These are phyloP conservation scores for Chamaenerion angustifolium DNA, from an alignment of 345 rosid genomes.

Conservation along the genomic window DNA sequence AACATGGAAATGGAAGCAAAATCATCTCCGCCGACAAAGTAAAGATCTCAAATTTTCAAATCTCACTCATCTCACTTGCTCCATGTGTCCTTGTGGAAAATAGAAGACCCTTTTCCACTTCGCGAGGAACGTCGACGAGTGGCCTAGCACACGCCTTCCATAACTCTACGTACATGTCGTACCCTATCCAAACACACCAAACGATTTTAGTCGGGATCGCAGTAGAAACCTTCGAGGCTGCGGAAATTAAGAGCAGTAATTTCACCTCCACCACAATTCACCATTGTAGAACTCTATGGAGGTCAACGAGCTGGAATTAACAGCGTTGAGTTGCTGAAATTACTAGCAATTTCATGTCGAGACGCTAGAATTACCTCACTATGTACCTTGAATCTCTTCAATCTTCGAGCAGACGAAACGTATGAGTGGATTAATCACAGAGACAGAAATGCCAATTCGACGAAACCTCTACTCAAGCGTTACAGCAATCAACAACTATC, in stretches of 20 bases:
- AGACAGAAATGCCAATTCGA: no score
- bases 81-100: conserved; percentile 94
- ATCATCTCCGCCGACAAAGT: conserved; percentile 1
- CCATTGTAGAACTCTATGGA: conserved; percentile 22
- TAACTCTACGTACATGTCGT: conserved; percentile 43
- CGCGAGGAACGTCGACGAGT: conserved; percentile 55
- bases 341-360: background rate
- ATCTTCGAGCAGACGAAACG: conserved; percentile 3
- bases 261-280: conserved; percentile 25
- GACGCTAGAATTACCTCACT: background rate
- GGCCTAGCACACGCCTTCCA: conserved; percentile 91
- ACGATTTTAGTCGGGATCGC: conserved; percentile 5
- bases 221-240: conserved; percentile 3
- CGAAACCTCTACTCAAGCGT: no score
- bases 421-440: background rate
- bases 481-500: no score
- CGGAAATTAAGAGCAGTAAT: background rate
- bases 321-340: background rate
- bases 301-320: conserved; percentile 3
- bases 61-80: conserved; percentile 34
- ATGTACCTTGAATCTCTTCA: background rate
- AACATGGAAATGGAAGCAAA: conserved; percentile 9
- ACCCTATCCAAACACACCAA: conserved; percentile 13
- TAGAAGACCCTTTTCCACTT: conserved; percentile 51
- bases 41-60: conserved; percentile 6